A percentile compares a stretch with the other conserved stretches of the same genome.
These are phyloP conservation scores for Aspergillus affinis DNA, from an alignment of 495 filamentous ascomycete genomes.

Conservation along the genomic window DNA sequence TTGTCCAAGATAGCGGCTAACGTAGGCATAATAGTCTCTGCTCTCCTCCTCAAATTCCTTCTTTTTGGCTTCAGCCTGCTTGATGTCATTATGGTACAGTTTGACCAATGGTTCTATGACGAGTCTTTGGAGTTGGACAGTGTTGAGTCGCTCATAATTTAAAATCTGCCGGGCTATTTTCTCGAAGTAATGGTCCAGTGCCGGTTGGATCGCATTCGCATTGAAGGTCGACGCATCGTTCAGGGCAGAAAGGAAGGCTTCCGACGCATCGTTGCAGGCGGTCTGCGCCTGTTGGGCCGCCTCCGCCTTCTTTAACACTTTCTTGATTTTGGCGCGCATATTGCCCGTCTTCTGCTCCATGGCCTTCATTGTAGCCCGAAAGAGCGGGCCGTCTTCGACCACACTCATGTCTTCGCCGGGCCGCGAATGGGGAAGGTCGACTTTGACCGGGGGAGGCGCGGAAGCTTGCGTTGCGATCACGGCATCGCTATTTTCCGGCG, in stretches of 20 bases:
- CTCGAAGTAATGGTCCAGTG: conserved; percentile 96
- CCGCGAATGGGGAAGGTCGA: conserved; percentile 83
- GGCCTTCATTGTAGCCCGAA: conserved; percentile 95
- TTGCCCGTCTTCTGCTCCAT: conserved; percentile 96
- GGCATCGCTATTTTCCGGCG: conserved; percentile 52
- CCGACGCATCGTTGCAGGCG: conserved; percentile 80
- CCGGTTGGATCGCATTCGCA: conserved; percentile 91
- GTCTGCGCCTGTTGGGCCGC: conserved; percentile 76
- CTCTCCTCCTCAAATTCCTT: conserved; percentile 98
- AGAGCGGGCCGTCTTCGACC: conserved; percentile 90
- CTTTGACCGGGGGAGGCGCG: conserved; percentile 61
- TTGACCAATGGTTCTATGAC: conserved; percentile 92
- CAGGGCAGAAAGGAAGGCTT: conserved; percentile 81
- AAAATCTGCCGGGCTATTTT: conserved; percentile 93
- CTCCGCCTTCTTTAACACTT: conserved; percentile 88
- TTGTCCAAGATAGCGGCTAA: conserved; percentile 91
- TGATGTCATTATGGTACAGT: conserved; percentile 93
- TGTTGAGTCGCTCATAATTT: conserved; percentile 80
- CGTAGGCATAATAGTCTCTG: conserved; percentile 94
- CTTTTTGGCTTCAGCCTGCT: conserved; percentile 95
- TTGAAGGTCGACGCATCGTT: conserved; percentile 87
- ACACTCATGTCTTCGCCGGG: conserved; percentile 84
- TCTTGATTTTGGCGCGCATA: conserved; percentile 91
- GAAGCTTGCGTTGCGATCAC: conserved; percentile 32
- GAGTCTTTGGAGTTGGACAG: conserved; percentile 78